Base-by-base conservation (phyloP, 2,329 filamentous ascomycete species). In the Paecilomyces niveus region DNA sequence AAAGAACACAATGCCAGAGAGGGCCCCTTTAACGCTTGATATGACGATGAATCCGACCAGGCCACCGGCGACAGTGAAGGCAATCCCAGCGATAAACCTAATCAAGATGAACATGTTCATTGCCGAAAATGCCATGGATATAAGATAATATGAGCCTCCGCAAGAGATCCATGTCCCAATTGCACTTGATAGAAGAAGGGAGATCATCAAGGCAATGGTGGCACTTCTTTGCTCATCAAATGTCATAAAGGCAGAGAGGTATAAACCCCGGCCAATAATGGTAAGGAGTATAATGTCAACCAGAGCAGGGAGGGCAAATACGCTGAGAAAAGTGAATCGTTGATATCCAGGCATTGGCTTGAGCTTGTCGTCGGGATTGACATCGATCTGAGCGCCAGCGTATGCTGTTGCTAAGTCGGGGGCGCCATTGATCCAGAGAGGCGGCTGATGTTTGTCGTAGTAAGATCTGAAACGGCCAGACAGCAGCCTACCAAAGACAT, bases 151-250 rank as follows among this genome's bases (percentile, higher is more conserved):
- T 32, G 82, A 83, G 1, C 84, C 85, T 29, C 83, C 83, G 58
- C 82, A 84, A 6, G 83, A 83, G 49, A 86, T 84, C 83, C 83
- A 86, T 6, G 83, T 85, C 24, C 83, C 84, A 53, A 86, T 81
- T 5, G 81, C 84, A 49, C 84, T 83, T 7, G 83, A 84, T 24
- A 86, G 72, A 11, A 87, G 70, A 7, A 86, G 73, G 1, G 83
- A 81, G 11, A 83, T 80, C 75, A 87, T 80, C 49, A 87, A 69
- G 1, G 82, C 84, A 55, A 80, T 77, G 0, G 83, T 85, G 1
- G 83, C 83, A 63, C 78, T 80, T 31, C 80, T 74, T 59, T 81
- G 76, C 32, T 81, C 74, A 0, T 74, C 68, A 6, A 73, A 67
- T 3, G 68, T 67, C 84, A 87, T 86, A 59, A 76, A 81, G 1